phyloP scores from a whole-genome alignment of 768 basidiomycete species.

The Mycena latifolia region DNA sequence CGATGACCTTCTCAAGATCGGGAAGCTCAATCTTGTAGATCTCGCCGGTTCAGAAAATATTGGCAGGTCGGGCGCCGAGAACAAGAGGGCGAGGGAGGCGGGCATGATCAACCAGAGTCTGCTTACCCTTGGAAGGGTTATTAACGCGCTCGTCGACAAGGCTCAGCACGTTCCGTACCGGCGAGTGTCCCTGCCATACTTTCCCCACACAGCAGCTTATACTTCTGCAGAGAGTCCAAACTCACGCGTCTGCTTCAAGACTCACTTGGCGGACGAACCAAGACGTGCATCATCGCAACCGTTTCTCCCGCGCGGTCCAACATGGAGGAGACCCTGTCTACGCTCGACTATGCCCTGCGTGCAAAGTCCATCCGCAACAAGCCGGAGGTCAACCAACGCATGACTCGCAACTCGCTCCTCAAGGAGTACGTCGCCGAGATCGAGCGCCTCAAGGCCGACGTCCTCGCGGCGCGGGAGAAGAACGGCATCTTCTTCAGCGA shows the following conservation, averaged over 20 bases:
- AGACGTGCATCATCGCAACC: constrained; percentile 98
- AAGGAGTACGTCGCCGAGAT: constrained; percentile 97
- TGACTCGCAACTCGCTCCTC: constrained; percentile 91
- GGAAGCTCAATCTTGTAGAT: constrained; percentile 97
- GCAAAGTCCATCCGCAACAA: constrained; percentile 97
- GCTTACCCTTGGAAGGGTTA: constrained; percentile 96
- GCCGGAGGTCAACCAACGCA: constrained; percentile 94
- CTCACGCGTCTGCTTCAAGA: constrained; percentile 98
- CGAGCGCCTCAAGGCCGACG: constrained; percentile 90
- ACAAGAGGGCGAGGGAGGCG: constrained; percentile 94
- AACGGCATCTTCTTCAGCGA: constrained; percentile 95
- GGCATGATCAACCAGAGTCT: constrained; percentile 99
- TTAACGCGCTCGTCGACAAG: constrained; percentile 94
- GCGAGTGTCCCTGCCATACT: constrained; percentile 51
- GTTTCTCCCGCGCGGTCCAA: constrained; percentile 94
- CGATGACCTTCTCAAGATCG: constrained; percentile 92
- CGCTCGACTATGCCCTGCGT: constrained; percentile 94
- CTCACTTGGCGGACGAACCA: constrained; percentile 97
- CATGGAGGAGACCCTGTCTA: constrained; percentile 97
- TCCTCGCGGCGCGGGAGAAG: constrained; percentile 93
- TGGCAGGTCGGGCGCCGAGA: constrained; percentile 94
- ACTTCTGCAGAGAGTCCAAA: constrained; percentile 84
- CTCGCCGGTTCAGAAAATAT: constrained; percentile 98
- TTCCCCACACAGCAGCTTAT: constrained; percentile 19
- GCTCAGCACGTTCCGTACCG: constrained; percentile 95